phyloP scores from a whole-genome alignment of 768 basidiomycete genomes.

The Termitomyces sp. region DNA sequence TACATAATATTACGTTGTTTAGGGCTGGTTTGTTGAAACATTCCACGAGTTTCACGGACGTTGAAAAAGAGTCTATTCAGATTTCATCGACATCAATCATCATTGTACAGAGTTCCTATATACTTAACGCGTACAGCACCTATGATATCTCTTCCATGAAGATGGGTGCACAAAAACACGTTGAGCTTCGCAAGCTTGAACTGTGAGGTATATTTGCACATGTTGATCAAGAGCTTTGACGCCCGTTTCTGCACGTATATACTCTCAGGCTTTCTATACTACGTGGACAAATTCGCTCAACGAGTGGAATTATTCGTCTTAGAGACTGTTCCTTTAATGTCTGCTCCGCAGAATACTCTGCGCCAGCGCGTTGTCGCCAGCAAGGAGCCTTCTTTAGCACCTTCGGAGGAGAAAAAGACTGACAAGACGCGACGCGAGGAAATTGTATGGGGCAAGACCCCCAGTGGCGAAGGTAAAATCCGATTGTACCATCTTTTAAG shows the following conservation, averaged over 20 bases:
- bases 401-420: slow-evolving; percentile 8
- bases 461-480: slow-evolving; percentile 67
- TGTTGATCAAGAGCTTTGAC: slow-evolving; percentile 12
- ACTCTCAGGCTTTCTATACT: not conserved
- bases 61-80: too few relatives aligned
- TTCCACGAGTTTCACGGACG: not conserved
- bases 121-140: not conserved
- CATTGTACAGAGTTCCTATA: too few relatives aligned
- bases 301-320: not conserved
- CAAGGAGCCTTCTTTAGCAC: slow-evolving; percentile 4
- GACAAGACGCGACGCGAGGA: slow-evolving; percentile 36
- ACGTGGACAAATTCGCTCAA: slow-evolving; percentile 9
- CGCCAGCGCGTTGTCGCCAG: slow-evolving; percentile 27
- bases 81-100: too few relatives aligned
- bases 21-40: not conserved
- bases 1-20: too few relatives aligned
- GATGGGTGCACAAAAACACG: not conserved
- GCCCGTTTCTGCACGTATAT: slow-evolving; percentile 1
- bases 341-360: slow-evolving; percentile 24
- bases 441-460: slow-evolving; percentile 88
- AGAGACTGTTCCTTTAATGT: slow-evolving; percentile 11
- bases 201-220: slow-evolving; percentile 9
- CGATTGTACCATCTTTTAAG: too few relatives aligned
- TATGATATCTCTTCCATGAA: not conserved
- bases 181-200: not conserved